Percentiles rank a stretch among this genome's conserved stretches.
phyloP scores from a whole-genome alignment of 2,329 filamentous ascomycete genomes.

The Pyricularia pennisetigena region DNA sequence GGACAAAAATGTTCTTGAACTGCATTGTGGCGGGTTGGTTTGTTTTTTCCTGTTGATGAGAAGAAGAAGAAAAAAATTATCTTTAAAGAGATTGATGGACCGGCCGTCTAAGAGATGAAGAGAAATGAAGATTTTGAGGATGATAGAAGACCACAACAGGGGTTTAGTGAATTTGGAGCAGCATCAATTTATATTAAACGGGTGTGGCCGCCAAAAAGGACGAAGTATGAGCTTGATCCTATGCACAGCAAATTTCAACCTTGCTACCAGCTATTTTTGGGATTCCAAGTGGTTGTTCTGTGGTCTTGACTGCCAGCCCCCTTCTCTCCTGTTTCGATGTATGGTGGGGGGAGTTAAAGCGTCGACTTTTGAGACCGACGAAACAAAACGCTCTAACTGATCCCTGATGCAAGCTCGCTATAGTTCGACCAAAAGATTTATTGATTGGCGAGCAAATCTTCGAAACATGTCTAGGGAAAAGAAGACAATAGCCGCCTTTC shows the following conservation, averaged over 20 bases:
- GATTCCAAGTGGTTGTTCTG: background rate
- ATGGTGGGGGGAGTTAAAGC: background rate
- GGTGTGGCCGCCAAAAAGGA: background rate
- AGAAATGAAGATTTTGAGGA: background rate
- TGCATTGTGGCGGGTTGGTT: background rate
- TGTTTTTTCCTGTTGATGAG: background rate
- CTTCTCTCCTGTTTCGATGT: background rate
- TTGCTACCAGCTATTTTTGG: background rate
- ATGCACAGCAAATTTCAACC: background rate
- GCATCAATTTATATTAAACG: background rate
- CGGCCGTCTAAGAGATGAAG: background rate
- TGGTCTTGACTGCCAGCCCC: background rate
- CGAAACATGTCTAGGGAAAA: background rate
- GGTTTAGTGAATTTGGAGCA: background rate
- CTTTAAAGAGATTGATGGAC: background rate
- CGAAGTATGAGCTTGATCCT: background rate
- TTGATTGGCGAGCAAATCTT: background rate
- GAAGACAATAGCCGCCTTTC: background rate
- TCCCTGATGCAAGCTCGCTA: background rate
- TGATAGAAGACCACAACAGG: background rate
- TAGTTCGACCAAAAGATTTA: background rate
- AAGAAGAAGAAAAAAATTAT: background rate
- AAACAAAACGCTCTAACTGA: background rate
- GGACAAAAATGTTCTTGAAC: background rate
- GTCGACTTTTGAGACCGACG: background rate